A percentile compares a stretch with the other conserved stretches of the same genome.
These are phyloP conservation scores for Candida fluviatilis DNA, from an alignment of 805 yeast species.

Conservation along the genomic window DNA sequence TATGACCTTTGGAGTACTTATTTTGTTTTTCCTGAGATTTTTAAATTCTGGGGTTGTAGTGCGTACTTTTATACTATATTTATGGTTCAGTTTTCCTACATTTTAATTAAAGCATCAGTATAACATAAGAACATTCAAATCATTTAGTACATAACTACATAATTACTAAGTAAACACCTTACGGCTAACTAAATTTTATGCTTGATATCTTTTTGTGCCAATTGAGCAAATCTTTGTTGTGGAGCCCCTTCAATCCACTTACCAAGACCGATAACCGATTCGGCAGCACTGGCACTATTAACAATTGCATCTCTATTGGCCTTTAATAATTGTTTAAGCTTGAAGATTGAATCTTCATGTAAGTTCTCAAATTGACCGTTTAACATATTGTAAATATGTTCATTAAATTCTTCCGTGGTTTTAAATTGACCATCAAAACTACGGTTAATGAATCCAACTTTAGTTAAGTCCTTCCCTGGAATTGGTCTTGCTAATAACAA, in stretches of 20 bases:
- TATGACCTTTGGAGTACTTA: too few relatives aligned
- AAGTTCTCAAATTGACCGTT: constrained; percentile 35
- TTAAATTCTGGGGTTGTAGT: too few relatives aligned
- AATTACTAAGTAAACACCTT: too few relatives aligned
- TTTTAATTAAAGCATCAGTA: too few relatives aligned
- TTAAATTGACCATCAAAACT: constrained; percentile 39
- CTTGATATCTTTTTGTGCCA: constrained; percentile 51
- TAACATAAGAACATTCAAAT: too few relatives aligned
- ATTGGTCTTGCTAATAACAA: constrained; percentile 67
- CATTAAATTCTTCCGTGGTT: constrained; percentile 41
- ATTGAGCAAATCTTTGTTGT: constrained; percentile 55
- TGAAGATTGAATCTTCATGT: constrained; percentile 39
- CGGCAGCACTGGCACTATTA: constrained; percentile 56
- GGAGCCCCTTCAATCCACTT: constrained; percentile 75
- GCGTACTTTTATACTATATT: too few relatives aligned
- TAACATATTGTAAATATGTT: constrained; percentile 34
- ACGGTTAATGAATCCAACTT: constrained; percentile 60
- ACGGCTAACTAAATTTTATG: constrained; percentile 63
- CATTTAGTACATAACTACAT: too few relatives aligned
- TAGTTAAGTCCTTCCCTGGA: constrained; percentile 49
- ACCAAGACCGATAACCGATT: constrained; percentile 62
- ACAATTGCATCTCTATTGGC: constrained; percentile 32
- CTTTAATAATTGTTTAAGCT: constrained; percentile 39
- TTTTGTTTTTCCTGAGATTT: too few relatives aligned
- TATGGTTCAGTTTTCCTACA: too few relatives aligned